phyloP scores from a whole-genome alignment of 495 filamentous ascomycete species.

The Talaromyces liani region DNA sequence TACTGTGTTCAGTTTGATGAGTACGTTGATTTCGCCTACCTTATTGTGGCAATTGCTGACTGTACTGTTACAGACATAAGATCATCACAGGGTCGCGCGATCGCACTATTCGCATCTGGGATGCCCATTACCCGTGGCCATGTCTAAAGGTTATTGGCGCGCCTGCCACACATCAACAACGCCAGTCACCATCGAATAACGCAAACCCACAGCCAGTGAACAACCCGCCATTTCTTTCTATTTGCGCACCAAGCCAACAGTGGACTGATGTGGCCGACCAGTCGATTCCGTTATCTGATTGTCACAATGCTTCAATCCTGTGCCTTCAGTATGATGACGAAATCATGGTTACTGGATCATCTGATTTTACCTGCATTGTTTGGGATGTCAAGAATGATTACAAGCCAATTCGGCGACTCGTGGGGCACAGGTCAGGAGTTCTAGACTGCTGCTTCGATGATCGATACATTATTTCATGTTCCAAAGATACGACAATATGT shows the following conservation, averaged over 20 bases:
- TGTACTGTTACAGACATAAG: slow-evolving; percentile 54
- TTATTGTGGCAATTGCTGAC: not conserved
- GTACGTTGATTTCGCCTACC: slow-evolving; percentile 38
- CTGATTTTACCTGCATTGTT: slow-evolving; percentile 84
- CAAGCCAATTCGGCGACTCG: slow-evolving; percentile 66
- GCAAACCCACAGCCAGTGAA: slow-evolving; percentile 28
- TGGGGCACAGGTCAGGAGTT: slow-evolving; percentile 75
- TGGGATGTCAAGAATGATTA: slow-evolving; percentile 76
- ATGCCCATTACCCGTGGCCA: slow-evolving; percentile 70
- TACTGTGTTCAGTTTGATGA: slow-evolving; percentile 98
- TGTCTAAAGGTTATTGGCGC: slow-evolving; percentile 75
- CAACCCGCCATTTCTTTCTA: slow-evolving; percentile 39
- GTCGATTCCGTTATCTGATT: slow-evolving; percentile 25
- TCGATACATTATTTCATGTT: slow-evolving; percentile 89
- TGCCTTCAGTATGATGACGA: slow-evolving; percentile 90
- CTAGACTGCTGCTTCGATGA: slow-evolving; percentile 89
- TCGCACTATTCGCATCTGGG: slow-evolving; percentile 91
- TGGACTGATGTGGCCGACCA: slow-evolving; percentile 21
- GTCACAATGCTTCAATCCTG: slow-evolving; percentile 85
- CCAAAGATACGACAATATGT: slow-evolving; percentile 86
- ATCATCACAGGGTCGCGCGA: slow-evolving; percentile 96
- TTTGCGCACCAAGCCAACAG: slow-evolving; percentile 33
- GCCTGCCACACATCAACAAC: slow-evolving; percentile 18
- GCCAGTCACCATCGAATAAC: slow-evolving; percentile 24
- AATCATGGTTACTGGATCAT: slow-evolving; percentile 91